Base-by-base conservation (phyloP, 352 stramenopile genomes). In the Phytophthora sansomeana region DNA sequence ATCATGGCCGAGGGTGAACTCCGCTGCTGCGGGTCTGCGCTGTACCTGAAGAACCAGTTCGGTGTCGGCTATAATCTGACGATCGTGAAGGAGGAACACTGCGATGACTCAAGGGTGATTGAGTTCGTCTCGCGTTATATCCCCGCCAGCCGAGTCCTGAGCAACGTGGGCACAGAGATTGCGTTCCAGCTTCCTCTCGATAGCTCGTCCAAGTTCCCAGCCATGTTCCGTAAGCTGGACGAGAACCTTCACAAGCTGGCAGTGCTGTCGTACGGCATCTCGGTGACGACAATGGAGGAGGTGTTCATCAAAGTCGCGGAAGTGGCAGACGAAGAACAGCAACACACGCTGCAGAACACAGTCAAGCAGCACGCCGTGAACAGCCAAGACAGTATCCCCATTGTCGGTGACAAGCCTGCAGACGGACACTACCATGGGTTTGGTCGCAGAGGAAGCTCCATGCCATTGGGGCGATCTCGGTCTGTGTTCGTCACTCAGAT, bases 201-300 rank as follows among this genome's bases (percentile, higher is more conserved):
- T 21, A 65, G 48, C 26, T 80, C 80, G 8, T 43, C 55, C 2
- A 39, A 63, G 19, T 93, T 95, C 57, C 55, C 74, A 11, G 51
- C 29, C 16, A 71, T 94, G 33, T 87, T 95, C 60, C 63, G 55
- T 19, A 69, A 75, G 10, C 47, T 94, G 19, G 87, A 95, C 28
- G 24, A 62, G 1, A 42, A 72, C 8, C 35, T 87, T 14, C 16
- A 48, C 9, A 54, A 58, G 3, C 53, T 96, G 6, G 62, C 64
- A 6, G 35, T 85, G 17, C 47, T 77, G 0, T 81, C 75, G 51
- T 89, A 85, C 29, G 76, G 75, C 13, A 83, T 89, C 26, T 95
- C 89, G 28, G 96, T 99, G 29, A 92, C 85, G 26, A 90, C 85
- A 16, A 67, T 94, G 52, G 85, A 94, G 44, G 81, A 92, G 58